Conservation (phyloP, 1,284 basidiomycete genomes). For the Heterobasidion occidentale region DNA sequence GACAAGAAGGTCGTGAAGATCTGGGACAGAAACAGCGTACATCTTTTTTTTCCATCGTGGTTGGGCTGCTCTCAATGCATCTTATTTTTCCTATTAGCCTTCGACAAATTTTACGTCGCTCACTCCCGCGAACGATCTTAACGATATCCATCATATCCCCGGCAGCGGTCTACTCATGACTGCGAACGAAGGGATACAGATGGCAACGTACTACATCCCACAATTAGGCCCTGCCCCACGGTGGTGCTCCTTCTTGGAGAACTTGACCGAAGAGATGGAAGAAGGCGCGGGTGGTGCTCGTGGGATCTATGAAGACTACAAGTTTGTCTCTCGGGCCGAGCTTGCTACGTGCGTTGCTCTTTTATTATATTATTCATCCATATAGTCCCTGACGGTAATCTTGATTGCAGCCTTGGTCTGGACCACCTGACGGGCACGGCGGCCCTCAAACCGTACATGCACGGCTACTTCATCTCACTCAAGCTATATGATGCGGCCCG, state of each 20-base stretch:
- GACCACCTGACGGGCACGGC: conserved; percentile 93
- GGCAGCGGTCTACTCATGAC: conserved; percentile 81
- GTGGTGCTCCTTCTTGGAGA: conserved; percentile 98
- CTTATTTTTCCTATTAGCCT: conserved; percentile 39
- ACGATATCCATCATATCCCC: conserved; percentile 84
- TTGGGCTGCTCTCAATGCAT: background rate
- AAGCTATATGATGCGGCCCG: conserved; percentile 95
- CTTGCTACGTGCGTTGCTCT: conserved; percentile 62
- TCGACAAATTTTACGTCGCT: conserved; percentile 87
- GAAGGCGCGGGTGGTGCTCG: conserved; percentile 65
- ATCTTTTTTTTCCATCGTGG: conserved; percentile 21
- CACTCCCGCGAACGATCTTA: conserved; percentile 83
- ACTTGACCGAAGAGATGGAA: conserved; percentile 96
- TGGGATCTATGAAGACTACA: conserved; percentile 88
- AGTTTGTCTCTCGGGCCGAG: conserved; percentile 90
- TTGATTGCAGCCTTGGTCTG: conserved; percentile 65
- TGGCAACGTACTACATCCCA: conserved; percentile 91
- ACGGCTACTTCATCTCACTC: conserved; percentile 96
- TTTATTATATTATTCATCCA: background rate
- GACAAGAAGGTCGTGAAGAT: conserved; percentile 96
- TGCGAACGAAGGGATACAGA: conserved; percentile 89
- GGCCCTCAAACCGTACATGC: conserved; percentile 98
- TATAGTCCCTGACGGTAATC: background rate
- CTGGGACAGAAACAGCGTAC: conserved; percentile 80
- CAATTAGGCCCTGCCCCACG: conserved; percentile 93